Base-by-base conservation (phyloP, 345 rosid species). In the Kernera saxatilis region DNA sequence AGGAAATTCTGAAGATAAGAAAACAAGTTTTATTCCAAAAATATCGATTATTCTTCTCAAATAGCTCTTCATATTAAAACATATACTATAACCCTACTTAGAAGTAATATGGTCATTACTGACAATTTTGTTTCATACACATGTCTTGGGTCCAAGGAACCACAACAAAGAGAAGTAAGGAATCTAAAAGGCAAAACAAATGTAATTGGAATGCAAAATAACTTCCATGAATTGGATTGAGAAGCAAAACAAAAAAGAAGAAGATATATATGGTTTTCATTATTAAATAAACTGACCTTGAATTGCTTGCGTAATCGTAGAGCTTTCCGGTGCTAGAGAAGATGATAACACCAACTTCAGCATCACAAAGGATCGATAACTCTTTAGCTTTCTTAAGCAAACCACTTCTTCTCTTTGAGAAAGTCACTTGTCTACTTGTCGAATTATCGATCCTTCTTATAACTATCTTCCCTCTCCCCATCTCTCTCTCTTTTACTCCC, bases 271-370 rank as follows among this genome's bases (percentile, higher is more conserved):
- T n/a, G n/a, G 6, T 37, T 49, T 26, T 57, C 26, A 23, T 15
- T 45, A 35, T 6, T 22, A 41, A 41, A 63, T 6, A 64, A 56
- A 53, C 67, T 60, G 2, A 77, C 80, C 77, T 77, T 60, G 77
- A 70, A 60, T 67, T 70, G 80, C 80, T 77, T 48, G 77, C 69
- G 30, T 64, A 77, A 51, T 77, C 80, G 3, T 77, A 77, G 29
- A 77, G 77, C 64, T 77, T 77, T n/a, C 80, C 69, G 8, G 80
- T 71, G 21, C 77, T 77, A 67, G 80, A 77, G 22, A 77, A 77
- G 5, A 77, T 58, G 48, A 77, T 62, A 43, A 77, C 76, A 41
- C 80, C 80, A 71, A 77, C 80, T 66, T 77, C 80, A 0, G 80
- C 80, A 76, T 76, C 80, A 64, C 80, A 76, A 45, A 76, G 80